These are phyloP conservation scores for Sporothrix phasma DNA, from an alignment of 2,329 filamentous ascomycete genomes.

Conservation along the genomic window DNA sequence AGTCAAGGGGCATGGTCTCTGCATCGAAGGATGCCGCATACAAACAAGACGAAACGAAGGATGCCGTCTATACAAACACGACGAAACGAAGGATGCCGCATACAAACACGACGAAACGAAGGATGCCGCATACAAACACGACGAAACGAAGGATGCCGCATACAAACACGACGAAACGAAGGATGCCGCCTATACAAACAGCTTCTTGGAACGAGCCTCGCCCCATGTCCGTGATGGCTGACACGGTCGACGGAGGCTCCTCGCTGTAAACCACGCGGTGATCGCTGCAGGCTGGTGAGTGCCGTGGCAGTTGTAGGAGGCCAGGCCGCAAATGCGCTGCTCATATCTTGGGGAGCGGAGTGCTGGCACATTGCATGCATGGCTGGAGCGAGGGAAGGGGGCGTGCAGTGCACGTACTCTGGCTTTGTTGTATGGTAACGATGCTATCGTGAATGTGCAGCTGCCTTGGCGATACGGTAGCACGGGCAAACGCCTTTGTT, in stretches of 20 bases:
- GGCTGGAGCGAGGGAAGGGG: neutral
- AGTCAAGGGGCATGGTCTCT: no score
- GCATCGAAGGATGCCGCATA: no score
- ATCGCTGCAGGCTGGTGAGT: constrained; percentile 10
- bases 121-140: neutral
- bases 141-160: constrained; percentile 1
- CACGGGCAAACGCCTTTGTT: neutral
- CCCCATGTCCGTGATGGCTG: no score
- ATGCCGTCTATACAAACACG: no score
- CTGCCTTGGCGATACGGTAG: neutral
- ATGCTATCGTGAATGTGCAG: no score
- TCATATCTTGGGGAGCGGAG: neutral
- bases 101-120: neutral
- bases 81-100: no score
- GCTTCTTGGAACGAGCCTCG: neutral
- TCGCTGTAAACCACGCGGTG: no score
- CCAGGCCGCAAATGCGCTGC: neutral
- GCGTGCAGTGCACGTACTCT: no score
- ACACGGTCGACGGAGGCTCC: no score
- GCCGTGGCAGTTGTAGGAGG: constrained; percentile 13
- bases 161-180: no score
- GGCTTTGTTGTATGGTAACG: no score
- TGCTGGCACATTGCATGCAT: neutral
- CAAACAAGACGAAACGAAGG: no score
- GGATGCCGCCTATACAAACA: neutral